A percentile compares a stretch with the other conserved stretches of the same genome.
Evolutionary conservation across 1,284 basidiomycete genomes (phyloP).

Genomic region (Cutaneotrichosporon mucoides): DNA sequence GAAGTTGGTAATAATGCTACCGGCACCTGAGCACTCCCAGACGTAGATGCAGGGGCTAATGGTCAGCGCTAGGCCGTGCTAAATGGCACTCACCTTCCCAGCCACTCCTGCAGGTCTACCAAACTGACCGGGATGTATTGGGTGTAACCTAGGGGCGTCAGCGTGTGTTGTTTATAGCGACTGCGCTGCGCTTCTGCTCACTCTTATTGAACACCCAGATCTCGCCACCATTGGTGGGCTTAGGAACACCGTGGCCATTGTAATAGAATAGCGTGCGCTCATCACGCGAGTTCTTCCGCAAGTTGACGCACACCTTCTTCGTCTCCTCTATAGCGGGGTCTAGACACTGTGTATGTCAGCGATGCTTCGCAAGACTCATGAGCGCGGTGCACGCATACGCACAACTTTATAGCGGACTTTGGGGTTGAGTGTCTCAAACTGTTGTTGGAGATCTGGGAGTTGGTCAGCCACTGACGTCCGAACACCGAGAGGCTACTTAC

Average conservation of each 20-base stretch:
- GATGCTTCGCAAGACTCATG: neutral
- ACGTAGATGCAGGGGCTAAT: conserved; percentile 89
- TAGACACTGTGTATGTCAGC: conserved; percentile 57
- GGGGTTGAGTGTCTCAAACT: conserved; percentile 82
- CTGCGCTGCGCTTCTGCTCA: conserved; percentile 19
- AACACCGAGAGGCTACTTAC: conserved; percentile 21
- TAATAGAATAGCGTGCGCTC: conserved; percentile 97
- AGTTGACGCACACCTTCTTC: conserved; percentile 77
- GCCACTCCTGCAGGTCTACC: conserved; percentile 86
- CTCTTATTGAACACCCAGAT: conserved; percentile 97
- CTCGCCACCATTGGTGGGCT: conserved; percentile 92
- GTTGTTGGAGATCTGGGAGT: conserved; percentile 69
- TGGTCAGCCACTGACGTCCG: conserved; percentile 10
- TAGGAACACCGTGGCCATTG: conserved; percentile 97
- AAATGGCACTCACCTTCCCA: conserved; percentile 54
- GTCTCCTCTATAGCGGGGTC: conserved; percentile 95
- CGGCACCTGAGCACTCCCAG: conserved; percentile 97
- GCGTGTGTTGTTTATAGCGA: neutral
- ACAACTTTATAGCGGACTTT: conserved; percentile 84
- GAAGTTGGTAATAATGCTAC: conserved; percentile 88
- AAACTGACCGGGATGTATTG: conserved; percentile 97
- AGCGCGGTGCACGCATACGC: conserved; percentile 36
- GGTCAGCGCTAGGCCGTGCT: conserved; percentile 10
- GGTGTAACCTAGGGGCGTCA: conserved; percentile 62
- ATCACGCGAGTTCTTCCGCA: conserved; percentile 85